These are phyloP conservation scores for Phytophthora rubi DNA, from an alignment of 352 stramenopile genomes.

Conservation along the genomic window DNA sequence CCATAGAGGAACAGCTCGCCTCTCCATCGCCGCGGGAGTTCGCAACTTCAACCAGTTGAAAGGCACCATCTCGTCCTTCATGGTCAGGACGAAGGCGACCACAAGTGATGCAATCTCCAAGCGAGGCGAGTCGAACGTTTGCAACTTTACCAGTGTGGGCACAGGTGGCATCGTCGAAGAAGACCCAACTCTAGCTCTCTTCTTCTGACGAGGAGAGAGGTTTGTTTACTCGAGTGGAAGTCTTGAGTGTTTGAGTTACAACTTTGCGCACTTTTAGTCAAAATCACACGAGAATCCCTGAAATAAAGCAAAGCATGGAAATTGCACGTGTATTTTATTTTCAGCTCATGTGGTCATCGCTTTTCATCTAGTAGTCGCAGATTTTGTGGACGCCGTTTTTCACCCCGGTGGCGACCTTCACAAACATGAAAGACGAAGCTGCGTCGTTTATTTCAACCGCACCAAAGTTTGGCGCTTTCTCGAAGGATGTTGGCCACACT, in stretches of 20 bases:
- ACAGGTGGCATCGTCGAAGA: not conserved
- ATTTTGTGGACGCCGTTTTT: not conserved
- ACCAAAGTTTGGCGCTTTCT: not conserved
- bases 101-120: not conserved
- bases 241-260: not conserved
- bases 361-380: not conserved
- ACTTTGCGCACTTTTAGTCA: too few relatives aligned
- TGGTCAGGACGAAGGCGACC: not conserved
- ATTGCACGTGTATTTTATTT: not conserved
- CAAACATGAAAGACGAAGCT: not conserved
- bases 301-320: not conserved
- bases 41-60: not conserved
- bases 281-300: too few relatives aligned
- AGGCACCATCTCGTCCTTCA: not conserved
- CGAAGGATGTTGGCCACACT: not conserved
- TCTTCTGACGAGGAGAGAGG: not conserved
- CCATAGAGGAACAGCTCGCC: not conserved
- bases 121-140: not conserved
- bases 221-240: too few relatives aligned
- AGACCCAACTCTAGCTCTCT: constrained; percentile 2
- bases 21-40: not conserved
- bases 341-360: not conserved
- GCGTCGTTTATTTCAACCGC: not conserved
- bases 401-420: not conserved
- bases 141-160: not conserved